Percentiles rank a stretch among this genome's conserved stretches.
phyloP scores from a whole-genome alignment of 225 moss, liverwort and hornwort species.

The Sphagnum tenellum region DNA sequence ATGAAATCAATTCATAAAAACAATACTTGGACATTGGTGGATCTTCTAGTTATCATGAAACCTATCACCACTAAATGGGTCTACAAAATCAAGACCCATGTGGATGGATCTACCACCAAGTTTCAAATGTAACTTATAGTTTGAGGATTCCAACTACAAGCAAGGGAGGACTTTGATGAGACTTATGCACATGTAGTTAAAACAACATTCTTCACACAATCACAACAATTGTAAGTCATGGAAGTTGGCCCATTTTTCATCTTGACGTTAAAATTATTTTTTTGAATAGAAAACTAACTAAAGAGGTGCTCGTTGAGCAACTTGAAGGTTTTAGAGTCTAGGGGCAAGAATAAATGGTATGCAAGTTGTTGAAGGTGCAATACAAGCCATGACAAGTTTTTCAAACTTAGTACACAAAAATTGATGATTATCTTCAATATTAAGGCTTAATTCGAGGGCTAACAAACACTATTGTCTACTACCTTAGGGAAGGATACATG shows the following conservation, averaged over 20 bases:
- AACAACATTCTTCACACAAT: neutral
- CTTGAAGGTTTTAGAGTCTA: slow-evolving; percentile 8
- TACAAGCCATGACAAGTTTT: slow-evolving; percentile 5
- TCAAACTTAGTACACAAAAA: slow-evolving; percentile 3
- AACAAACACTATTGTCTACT: too few relatives aligned
- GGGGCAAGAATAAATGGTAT: too few relatives aligned
- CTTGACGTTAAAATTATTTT: slow-evolving; percentile 1
- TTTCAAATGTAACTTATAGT: neutral
- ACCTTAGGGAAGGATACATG: too few relatives aligned
- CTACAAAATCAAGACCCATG: neutral
- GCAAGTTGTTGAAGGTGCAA: neutral
- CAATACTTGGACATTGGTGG: neutral
- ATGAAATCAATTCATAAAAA: neutral
- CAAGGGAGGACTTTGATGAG: neutral
- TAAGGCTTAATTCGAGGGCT: too few relatives aligned
- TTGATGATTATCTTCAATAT: slow-evolving; percentile 5
- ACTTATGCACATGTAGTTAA: neutral
- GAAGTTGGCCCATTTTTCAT: neutral
- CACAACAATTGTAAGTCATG: neutral
- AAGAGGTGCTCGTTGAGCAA: slow-evolving; percentile 6
- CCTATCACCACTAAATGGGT: neutral
- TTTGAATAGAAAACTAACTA: slow-evolving; percentile 1
- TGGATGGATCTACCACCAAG: neutral
- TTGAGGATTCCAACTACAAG: neutral
- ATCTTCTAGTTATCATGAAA: neutral